phyloP scores from a whole-genome alignment of 2,329 filamentous ascomycete genomes.

The Xenoacremonium recifei region DNA sequence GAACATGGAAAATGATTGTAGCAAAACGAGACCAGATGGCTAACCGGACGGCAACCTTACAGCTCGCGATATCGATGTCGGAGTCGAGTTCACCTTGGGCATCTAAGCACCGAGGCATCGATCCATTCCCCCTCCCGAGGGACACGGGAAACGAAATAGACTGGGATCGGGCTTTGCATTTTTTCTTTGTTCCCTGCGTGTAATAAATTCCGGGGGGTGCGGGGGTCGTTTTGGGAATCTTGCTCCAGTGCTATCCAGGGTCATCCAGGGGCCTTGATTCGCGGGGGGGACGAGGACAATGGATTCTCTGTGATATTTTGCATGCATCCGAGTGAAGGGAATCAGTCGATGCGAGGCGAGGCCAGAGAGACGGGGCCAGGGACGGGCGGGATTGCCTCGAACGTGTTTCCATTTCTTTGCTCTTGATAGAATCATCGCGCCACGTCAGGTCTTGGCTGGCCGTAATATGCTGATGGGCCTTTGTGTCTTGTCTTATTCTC shows the following conservation, averaged over 20 bases:
- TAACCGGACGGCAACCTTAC: constrained; percentile 19
- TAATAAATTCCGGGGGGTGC: constrained; percentile 27
- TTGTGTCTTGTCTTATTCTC: no score
- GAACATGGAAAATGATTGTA: no score
- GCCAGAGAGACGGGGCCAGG: background rate
- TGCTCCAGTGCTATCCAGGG: constrained; percentile 13
- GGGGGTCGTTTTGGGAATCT: no score
- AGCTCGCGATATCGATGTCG: constrained; percentile 95
- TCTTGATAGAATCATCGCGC: background rate
- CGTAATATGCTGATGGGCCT: background rate
- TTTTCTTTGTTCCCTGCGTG: no score
- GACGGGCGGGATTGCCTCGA: background rate
- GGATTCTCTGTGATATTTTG: constrained; percentile 27
- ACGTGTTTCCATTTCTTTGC: background rate
- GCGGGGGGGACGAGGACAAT: constrained; percentile 18
- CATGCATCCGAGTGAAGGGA: constrained; percentile 18
- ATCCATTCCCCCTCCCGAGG: constrained; percentile 9
- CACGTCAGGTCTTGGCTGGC: constrained; percentile 1
- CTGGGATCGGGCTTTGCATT: constrained; percentile 6
- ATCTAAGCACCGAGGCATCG: constrained; percentile 64
- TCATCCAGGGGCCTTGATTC: constrained; percentile 6
- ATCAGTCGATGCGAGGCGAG: background rate
- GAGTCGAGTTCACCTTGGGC: constrained; percentile 90
- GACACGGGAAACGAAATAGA: constrained; percentile 15
- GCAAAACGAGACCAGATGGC: no score